A percentile compares a stretch with the other conserved stretches of the same genome.
Evolutionary conservation across 2,329 filamentous ascomycete genomes (phyloP).

Genomic region (Verticillium longisporum): DNA sequence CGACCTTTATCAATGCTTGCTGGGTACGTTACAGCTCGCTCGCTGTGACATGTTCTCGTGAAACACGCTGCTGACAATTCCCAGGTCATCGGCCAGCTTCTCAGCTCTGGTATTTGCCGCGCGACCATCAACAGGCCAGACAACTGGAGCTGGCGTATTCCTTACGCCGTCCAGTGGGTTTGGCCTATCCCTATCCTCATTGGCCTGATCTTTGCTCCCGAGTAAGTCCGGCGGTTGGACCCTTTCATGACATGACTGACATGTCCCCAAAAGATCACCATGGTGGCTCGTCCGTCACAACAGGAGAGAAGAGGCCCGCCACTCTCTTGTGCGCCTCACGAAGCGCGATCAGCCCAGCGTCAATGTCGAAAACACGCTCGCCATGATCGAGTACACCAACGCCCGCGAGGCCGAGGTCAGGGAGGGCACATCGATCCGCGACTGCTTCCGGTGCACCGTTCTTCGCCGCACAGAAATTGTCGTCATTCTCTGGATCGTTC

Average conservation of each 20-base stretch:
- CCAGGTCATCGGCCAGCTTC: slow-evolving; percentile 45
- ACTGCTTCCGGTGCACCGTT: slow-evolving; percentile 47
- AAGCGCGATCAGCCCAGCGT: slow-evolving; percentile 28
- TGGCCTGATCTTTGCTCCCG: slow-evolving; percentile 38
- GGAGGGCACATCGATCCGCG: slow-evolving; percentile 35
- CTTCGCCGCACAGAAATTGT: slow-evolving; percentile 47
- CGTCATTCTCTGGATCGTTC: slow-evolving; percentile 41
- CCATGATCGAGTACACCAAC: slow-evolving; percentile 50
- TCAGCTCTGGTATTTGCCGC: slow-evolving; percentile 39
- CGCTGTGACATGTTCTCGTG: too few species aligned
- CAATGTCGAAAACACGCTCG: slow-evolving; percentile 39
- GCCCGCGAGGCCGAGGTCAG: slow-evolving; percentile 36
- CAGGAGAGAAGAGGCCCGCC: slow-evolving; percentile 30
- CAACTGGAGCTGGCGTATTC: slow-evolving; percentile 42
- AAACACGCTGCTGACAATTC: slow-evolving; percentile 19
- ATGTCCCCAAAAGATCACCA: slow-evolving; percentile 26
- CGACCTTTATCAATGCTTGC: slow-evolving; percentile 49
- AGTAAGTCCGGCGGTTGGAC: slow-evolving; percentile 15
- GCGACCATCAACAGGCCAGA: slow-evolving; percentile 29
- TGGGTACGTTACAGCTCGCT: slow-evolving; percentile 22
- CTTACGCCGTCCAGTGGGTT: slow-evolving; percentile 46
- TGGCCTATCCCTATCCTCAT: slow-evolving; percentile 41
- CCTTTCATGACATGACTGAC: background rate
- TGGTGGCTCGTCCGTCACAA: slow-evolving; percentile 44
- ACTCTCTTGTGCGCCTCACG: slow-evolving; percentile 34